Percentiles rank a stretch among this genome's conserved stretches.
phyloP scores from a whole-genome alignment of 208 protist genomes.

The Borovskyia barvae region DNA sequence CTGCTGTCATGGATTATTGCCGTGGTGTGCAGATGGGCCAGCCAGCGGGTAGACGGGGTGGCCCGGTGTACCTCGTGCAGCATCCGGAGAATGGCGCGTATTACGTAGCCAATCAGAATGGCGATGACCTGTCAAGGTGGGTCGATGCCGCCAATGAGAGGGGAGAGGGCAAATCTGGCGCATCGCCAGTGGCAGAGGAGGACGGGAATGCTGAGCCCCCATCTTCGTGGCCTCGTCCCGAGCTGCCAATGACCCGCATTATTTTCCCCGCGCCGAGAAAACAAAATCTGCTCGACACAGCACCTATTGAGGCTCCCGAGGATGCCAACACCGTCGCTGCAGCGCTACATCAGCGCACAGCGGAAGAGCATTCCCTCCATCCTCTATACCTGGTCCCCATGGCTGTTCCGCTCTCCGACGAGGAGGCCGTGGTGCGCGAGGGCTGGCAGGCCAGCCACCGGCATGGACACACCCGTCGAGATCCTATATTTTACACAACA shows the following conservation, averaged over 20 bases:
- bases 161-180: too few relatives aligned
- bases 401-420: constrained; percentile 26
- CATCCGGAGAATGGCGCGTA: constrained; percentile 21
- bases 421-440: constrained; percentile 9
- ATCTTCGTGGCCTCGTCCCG: too few relatives aligned
- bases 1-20: constrained; percentile 67
- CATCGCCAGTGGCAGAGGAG: not conserved
- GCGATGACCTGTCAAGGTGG: constrained; percentile 3
- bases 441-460: constrained; percentile 30
- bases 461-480: constrained; percentile 23
- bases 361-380: too few relatives aligned
- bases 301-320: not conserved
- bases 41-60: constrained; percentile 37
- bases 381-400: constrained; percentile 47
- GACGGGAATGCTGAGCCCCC: constrained; percentile 3
- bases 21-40: constrained; percentile 60
- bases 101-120: constrained; percentile 32
- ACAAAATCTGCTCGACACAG: too few relatives aligned
- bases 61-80: constrained; percentile 42
- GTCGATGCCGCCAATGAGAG: not conserved
- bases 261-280: constrained; percentile 43
- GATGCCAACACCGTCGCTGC: not conserved
- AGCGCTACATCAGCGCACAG: too few relatives aligned
- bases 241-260: constrained; percentile 48
- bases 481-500: constrained; percentile 20